Percentiles rank a stretch among this genome's conserved stretches.
Evolutionary conservation across 257 asterid genomes (phyloP).

Genomic region (Scutellaria galericulata): DNA sequence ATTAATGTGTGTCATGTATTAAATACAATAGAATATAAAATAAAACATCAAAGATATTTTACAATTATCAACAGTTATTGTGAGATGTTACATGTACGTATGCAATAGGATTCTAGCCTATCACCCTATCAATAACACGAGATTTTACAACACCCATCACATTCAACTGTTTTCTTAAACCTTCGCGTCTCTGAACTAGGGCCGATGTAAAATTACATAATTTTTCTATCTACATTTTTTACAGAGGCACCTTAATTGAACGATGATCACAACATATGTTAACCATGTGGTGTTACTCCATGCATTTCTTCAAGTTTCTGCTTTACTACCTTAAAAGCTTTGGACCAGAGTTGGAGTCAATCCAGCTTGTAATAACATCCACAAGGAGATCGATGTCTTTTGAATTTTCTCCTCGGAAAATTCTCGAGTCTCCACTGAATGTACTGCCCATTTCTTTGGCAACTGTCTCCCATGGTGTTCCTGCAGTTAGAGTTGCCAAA

Average conservation of each 20-base stretch:
- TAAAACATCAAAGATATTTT: too few species aligned
- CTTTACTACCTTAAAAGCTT: constrained; percentile 48
- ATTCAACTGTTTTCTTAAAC: not conserved
- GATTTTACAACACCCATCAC: not conserved
- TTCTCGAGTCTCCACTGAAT: constrained; percentile 57
- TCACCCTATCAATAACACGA: not conserved
- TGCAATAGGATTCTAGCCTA: too few species aligned
- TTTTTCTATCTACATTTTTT: not conserved
- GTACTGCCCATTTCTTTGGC: constrained; percentile 79
- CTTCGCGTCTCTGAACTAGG: not conserved
- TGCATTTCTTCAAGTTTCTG: not conserved
- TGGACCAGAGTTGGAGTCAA: constrained; percentile 64
- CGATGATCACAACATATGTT: not conserved
- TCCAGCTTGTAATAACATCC: constrained; percentile 70
- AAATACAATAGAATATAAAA: too few species aligned
- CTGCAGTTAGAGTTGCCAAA: constrained; percentile 73
- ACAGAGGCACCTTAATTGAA: not conserved
- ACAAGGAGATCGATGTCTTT: constrained; percentile 77
- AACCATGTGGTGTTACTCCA: not conserved
- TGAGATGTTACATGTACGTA: too few species aligned
- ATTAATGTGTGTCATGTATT: too few species aligned
- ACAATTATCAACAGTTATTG: too few species aligned
- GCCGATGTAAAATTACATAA: not conserved
- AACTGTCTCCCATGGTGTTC: constrained; percentile 94
- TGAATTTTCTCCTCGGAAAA: constrained; percentile 55